Evolutionary conservation across 768 basidiomycete species (phyloP), one percentile per base, ranked within the genome.

Genomic region (Pisolithus albus): DNA sequence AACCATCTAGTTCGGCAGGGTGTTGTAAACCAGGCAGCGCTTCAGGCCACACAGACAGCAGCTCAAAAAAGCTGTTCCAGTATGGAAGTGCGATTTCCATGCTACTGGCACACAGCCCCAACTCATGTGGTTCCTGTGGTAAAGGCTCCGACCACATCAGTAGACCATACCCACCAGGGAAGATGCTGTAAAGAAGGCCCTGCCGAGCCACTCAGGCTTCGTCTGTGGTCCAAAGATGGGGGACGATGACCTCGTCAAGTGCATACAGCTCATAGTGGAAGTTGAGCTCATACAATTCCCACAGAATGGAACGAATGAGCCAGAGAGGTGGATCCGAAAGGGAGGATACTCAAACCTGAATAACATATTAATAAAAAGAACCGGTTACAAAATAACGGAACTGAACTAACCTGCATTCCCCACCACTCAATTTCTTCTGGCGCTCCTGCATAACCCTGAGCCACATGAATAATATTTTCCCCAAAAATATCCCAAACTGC

Each of bases 241-340:
- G n/a, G 3, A 56, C 55, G 8, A 52, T 43, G 30, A 39, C 38
- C 3, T 39, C 42, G 23, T 66, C 51, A 2, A 66, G 57, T 13
- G 61, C 54, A 41, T 41, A 41, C 9, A 46, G 45, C 26, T 46
- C 24, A 19, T 30, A 26, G 32, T 9, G 24, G 10, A 46, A 46
- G 32, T 26, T 46, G 45, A 46, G 45, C 32, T 46, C 21, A 24
- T 30, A 46, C 11, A 46, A 19, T 19, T 46, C 23, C 45, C 45
- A 46, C 9, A 46, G 32, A 36, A 46, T 46, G 26, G 26, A 36
- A 11, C 5, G 23, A 18, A 46, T 24, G 9, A 46, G 45, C 45
- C 45, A 36, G 28, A 36, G 11, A n/a, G 45, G 45, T 30, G 45
- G 45, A 46, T 46, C 45, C 11, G 9, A 28, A 36, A 46, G 45